Evolutionary conservation across 306 rosid species (phyloP), one percentile per base, ranked within the genome.

Genomic region (Leucaena leucocephala): DNA sequence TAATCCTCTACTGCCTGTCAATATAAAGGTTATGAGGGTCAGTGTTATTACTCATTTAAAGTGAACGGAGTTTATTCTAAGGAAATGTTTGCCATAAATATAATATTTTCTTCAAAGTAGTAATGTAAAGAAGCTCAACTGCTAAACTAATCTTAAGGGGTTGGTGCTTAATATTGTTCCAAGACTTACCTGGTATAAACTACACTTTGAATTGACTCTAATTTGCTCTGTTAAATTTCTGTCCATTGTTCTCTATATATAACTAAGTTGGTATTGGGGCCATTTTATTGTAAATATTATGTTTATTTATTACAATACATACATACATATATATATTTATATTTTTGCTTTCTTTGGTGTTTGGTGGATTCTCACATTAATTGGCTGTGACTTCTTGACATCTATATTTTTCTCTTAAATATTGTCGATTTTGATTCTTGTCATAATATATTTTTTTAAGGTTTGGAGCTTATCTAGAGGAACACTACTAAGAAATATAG

Each of bases 401-500:
- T 36, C 46, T 27, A 27, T 27, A 27, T 27, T 27, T 27, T 27
- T 27, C 27, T 27, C 27, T 27, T 27, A 27, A 27, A 27, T 27
- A 27, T 27, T 27, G 27, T 27, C 35, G 61, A 40, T 74, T 39
- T 74, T 74, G 55, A 74, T 74, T 77, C 65, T 63, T 33, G 61
- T 52, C 39, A 43, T 27, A 72, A 68, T 74, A 52, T 48, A 39
- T 64, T 82, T 75, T 36, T 71, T 82, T 75, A 22, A 94, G 98
- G 93, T 92, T 38, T 92, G 97, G 98, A 92, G 91, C 92, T 87
- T 90, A 78, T 83, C 94, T 52, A 84, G 75, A 43, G 97, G 92
- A 72, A 82, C 52, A 58, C 81, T 92, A 14, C 81, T 91, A 70
- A 86, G 97, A 87, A 86, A 83, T 78, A 80, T 92, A 40, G 87